Base-by-base conservation (phyloP, 108 stramenopile species). In the Nannochloropsis salina region DNA sequence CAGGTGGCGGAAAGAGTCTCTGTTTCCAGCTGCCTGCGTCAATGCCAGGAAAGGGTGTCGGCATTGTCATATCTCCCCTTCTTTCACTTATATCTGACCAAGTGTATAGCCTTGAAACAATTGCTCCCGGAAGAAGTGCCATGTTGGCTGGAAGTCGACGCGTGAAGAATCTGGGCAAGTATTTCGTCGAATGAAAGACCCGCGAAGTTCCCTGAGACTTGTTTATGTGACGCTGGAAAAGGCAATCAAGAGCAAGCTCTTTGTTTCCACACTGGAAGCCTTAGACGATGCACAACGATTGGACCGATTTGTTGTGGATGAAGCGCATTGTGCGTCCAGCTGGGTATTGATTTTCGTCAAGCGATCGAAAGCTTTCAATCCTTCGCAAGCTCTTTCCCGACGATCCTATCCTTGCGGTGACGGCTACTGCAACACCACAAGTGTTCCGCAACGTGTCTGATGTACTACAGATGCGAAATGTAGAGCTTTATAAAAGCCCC, bases 261-360 rank as follows among this genome's bases (percentile, higher is more conserved):
- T 97, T 86, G 91, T 94, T 86, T 83, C 83, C 21, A 91, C 96
- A 31, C 88, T 99, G 42, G 87, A 91, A 22, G 87, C 88, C 12
- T 90, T 98, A 31, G 84, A 91, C 83, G 84, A 92, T 21, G 87
- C 86, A 42, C 92, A 91, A 61, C 91, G 93, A 12, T 93, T 99
- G 40, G 95, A 94, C 87, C 93, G 98, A 45, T 97, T 99, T 86
- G 97, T 99, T 40, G 94, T 99, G 18, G 99, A 99, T 90, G 99
- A 99, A 89, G 98, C 98, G 8, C 98, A 99, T 88, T 97, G 96
- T 91, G 44, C 96, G 41, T 94, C 94, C 43, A 82, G 82, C 84
- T 84, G 96, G 97, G 97, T 80, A 95, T 96, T 91, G 96, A 96
- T 89, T 96, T 95, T 90, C 93, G 90, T 41, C 88, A 87, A 42